phyloP scores from a whole-genome alignment of 2,329 filamentous ascomycete species.

The Lachnellula arida region DNA sequence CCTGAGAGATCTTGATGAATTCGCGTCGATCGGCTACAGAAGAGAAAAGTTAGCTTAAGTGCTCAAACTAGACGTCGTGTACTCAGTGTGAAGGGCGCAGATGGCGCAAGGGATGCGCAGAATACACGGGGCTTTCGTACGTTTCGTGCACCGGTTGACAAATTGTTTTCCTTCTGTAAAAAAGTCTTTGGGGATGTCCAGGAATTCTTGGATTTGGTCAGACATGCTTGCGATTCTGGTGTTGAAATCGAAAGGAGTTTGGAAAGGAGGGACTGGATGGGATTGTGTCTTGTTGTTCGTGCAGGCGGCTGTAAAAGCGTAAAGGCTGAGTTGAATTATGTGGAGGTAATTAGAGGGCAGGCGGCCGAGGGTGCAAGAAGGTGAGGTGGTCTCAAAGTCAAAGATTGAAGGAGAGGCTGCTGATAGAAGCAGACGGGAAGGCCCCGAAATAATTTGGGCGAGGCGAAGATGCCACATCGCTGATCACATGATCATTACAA shows the following conservation, averaged over 20 bases:
- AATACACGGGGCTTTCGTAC: constrained; percentile 25
- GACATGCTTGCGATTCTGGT: constrained; percentile 36
- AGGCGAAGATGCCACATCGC: not conserved
- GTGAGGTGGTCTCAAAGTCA: not conserved
- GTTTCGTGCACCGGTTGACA: constrained; percentile 41
- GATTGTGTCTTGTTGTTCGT: not conserved
- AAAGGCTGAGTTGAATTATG: not conserved
- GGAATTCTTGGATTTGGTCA: constrained; percentile 54
- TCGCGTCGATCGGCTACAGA: constrained; percentile 35
- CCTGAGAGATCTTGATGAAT: constrained; percentile 44
- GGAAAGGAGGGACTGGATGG: not conserved
- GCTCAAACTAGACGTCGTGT: not conserved
- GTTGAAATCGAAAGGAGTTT: not conserved
- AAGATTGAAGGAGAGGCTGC: not conserved
- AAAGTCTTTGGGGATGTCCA: constrained; percentile 49
- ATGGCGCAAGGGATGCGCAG: not conserved
- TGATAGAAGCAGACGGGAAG: not conserved
- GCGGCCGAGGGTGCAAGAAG: not conserved
- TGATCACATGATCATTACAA: no score
- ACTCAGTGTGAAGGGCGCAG: not conserved
- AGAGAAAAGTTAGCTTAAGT: constrained; percentile 9
- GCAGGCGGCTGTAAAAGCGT: not conserved
- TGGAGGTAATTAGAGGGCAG: not conserved
- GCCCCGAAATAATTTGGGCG: not conserved
- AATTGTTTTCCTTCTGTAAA: constrained; percentile 40